Conservation (phyloP, 768 basidiomycete species). For the Amanita exitialis region DNA sequence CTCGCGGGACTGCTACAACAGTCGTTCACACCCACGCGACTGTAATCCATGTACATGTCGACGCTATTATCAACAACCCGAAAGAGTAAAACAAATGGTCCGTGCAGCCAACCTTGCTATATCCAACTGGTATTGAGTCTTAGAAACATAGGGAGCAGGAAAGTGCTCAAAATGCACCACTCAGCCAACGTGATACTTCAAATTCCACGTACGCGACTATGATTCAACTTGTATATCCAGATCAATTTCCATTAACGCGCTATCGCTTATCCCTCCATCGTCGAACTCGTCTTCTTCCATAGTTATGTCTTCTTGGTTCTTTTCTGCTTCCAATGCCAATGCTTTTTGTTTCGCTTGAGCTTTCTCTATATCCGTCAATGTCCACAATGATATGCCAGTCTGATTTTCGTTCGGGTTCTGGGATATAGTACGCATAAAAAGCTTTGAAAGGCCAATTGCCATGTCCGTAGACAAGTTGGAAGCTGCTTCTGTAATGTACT, state of each 20-base stretch:
- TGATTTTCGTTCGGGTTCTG: constrained; percentile 96
- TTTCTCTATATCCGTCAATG: constrained; percentile 81
- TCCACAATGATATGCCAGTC: constrained; percentile 93
- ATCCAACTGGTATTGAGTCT: constrained; percentile 10
- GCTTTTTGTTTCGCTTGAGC: constrained; percentile 77
- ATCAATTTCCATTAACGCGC: constrained; percentile 50
- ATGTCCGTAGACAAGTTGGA: constrained; percentile 98
- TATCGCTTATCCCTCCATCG: constrained; percentile 60
- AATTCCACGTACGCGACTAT: background rate
- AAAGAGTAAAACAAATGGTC: constrained; percentile 39
- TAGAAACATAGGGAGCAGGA: constrained; percentile 21
- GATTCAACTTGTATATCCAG: constrained; percentile 31
- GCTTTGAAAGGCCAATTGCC: constrained; percentile 88
- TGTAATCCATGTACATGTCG: constrained; percentile 43
- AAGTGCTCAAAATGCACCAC: constrained; percentile 26
- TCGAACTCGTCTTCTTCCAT: constrained; percentile 51
- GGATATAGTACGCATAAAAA: constrained; percentile 98
- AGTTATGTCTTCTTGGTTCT: constrained; percentile 21
- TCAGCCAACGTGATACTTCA: constrained; percentile 3
- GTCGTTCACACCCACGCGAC: constrained; percentile 34
- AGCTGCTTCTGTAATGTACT: constrained; percentile 97
- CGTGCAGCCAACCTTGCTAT: constrained; percentile 9
- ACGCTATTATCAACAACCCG: constrained; percentile 52
- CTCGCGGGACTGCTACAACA: constrained; percentile 32
- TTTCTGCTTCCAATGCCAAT: constrained; percentile 40